Percentiles rank a stretch among this genome's conserved stretches.
These are phyloP conservation scores for Neolentinus lepideus DNA, from an alignment of 1,284 basidiomycete genomes.

Conservation along the genomic window DNA sequence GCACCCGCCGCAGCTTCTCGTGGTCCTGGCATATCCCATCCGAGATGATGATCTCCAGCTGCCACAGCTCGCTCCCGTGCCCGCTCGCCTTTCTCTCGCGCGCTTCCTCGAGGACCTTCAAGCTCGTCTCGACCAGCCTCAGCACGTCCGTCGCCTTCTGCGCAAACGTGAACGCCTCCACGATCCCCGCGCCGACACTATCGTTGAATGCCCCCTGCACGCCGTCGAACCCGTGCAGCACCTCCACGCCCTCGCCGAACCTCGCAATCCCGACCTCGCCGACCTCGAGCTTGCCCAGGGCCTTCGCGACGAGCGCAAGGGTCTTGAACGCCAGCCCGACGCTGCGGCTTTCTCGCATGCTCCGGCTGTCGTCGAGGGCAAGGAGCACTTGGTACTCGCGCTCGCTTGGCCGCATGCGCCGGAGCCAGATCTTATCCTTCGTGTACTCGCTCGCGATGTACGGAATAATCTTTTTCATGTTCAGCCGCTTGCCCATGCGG, in stretches of 20 bases:
- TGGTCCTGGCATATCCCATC: conserved; percentile 99
- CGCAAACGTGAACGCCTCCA: conserved; percentile 84
- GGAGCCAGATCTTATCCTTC: conserved; percentile 99
- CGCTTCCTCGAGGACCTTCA: conserved; percentile 72
- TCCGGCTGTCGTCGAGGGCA: conserved; percentile 92
- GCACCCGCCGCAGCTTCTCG: conserved; percentile 71
- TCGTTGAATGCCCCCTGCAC: conserved; percentile 73
- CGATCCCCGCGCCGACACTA: conserved; percentile 71
- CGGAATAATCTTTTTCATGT: conserved; percentile 99
- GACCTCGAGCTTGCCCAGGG: conserved; percentile 88
- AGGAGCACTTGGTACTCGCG: conserved; percentile 96
- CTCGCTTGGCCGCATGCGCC: conserved; percentile 88
- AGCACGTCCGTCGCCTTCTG: conserved; percentile 92
- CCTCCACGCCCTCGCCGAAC: conserved; percentile 86
- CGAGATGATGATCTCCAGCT: conserved; percentile 97
- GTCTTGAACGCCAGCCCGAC: conserved; percentile 95
- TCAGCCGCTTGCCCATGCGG: conserved; percentile 94
- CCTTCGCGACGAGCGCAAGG: conserved; percentile 86
- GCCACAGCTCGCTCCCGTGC: conserved; percentile 87
- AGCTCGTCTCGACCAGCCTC: conserved; percentile 77
- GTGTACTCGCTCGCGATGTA: conserved; percentile 99
- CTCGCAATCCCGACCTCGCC: conserved; percentile 91
- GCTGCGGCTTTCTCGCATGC: conserved; percentile 93
- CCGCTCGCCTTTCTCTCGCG: conserved; percentile 57
- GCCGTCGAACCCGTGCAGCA: conserved; percentile 83